A percentile compares a stretch with the other conserved stretches of the same genome.
These are phyloP conservation scores for Suillus ampliporus DNA, from an alignment of 768 basidiomycete genomes.

Conservation along the genomic window DNA sequence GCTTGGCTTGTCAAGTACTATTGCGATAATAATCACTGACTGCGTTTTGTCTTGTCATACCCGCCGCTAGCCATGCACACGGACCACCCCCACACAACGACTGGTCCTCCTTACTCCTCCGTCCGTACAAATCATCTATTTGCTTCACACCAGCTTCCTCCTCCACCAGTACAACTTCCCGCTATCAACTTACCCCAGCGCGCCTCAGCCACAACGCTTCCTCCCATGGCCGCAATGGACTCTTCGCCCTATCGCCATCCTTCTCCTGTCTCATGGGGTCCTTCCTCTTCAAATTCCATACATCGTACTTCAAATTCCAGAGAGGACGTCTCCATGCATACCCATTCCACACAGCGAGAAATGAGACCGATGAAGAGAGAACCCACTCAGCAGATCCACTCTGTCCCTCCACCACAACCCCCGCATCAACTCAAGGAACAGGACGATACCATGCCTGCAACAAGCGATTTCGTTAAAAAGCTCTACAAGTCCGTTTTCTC, in stretches of 20 bases:
- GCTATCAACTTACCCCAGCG: slow-evolving; percentile 13
- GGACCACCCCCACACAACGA: slow-evolving; percentile 7
- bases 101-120: slow-evolving; percentile 6
- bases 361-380: slow-evolving; percentile 36
- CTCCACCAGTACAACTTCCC: slow-evolving; percentile 16
- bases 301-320: slow-evolving; percentile 48
- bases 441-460: slow-evolving; percentile 85
- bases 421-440: slow-evolving; percentile 38
- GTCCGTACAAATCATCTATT: slow-evolving; percentile 3
- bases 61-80: slow-evolving; percentile 13
- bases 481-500: slow-evolving; percentile 74
- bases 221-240: slow-evolving; percentile 32
- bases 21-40: slow-evolving; percentile 28
- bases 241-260: slow-evolving; percentile 34
- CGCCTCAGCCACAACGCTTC: slow-evolving; percentile 13
- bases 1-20: slow-evolving; percentile 19
- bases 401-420: slow-evolving; percentile 24
- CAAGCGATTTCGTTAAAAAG: slow-evolving; percentile 94
- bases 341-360: slow-evolving; percentile 24
- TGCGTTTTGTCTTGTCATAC: slow-evolving; percentile 7
- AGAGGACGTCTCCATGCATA: slow-evolving; percentile 44
- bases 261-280: slow-evolving; percentile 29
- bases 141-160: neutral
- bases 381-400: slow-evolving; percentile 32
- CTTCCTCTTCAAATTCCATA: slow-evolving; percentile 18